Conservation (phyloP, 805 yeast genomes). For the Sugiyamaella boreocaroliniensis region DNA sequence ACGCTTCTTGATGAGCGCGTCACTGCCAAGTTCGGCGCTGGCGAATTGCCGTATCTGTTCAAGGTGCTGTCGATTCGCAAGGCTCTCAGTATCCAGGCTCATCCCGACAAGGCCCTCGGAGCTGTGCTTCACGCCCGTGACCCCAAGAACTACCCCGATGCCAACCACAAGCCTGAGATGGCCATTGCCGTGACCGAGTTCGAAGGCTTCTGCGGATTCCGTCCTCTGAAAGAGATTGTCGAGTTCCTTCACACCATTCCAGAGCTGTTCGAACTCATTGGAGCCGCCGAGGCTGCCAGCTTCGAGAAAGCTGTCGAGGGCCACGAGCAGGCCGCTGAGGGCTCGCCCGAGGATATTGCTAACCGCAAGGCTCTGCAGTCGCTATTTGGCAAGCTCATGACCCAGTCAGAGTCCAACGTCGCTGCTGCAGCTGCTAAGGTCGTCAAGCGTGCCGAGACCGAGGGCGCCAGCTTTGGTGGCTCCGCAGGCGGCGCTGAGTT, state of each 20-base stretch:
- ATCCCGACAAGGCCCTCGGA: slow-evolving; percentile 87
- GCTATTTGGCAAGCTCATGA: slow-evolving; percentile 81
- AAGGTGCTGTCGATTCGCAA: slow-evolving; percentile 90
- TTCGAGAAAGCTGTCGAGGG: slow-evolving; percentile 33
- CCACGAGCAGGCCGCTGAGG: slow-evolving; percentile 35
- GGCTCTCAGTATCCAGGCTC: slow-evolving; percentile 94
- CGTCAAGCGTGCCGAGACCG: slow-evolving; percentile 53
- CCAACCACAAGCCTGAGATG: slow-evolving; percentile 99
- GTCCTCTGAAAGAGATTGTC: slow-evolving; percentile 76
- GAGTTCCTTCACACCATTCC: slow-evolving; percentile 64
- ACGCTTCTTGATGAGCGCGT: slow-evolving; percentile 53
- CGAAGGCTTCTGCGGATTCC: slow-evolving; percentile 97
- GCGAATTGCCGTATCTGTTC: slow-evolving; percentile 84
- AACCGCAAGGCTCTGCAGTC: slow-evolving; percentile 65
- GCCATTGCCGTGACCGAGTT: slow-evolving; percentile 93
- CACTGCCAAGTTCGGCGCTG: slow-evolving; percentile 58
- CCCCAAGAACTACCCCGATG: slow-evolving; percentile 94
- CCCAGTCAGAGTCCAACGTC: slow-evolving; percentile 57
- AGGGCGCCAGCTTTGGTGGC: slow-evolving; percentile 52
- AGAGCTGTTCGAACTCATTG: slow-evolving; percentile 67
- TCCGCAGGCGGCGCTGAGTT: slow-evolving; percentile 38
- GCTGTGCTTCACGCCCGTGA: slow-evolving; percentile 68
- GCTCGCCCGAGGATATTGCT: slow-evolving; percentile 44
- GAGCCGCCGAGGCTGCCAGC: slow-evolving; percentile 47
- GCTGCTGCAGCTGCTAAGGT: slow-evolving; percentile 50